A percentile compares a stretch with the other conserved stretches of the same genome.
Evolutionary conservation across 2,329 filamentous ascomycete species (phyloP).

Genomic region (Ophiostoma fasciatum): DNA sequence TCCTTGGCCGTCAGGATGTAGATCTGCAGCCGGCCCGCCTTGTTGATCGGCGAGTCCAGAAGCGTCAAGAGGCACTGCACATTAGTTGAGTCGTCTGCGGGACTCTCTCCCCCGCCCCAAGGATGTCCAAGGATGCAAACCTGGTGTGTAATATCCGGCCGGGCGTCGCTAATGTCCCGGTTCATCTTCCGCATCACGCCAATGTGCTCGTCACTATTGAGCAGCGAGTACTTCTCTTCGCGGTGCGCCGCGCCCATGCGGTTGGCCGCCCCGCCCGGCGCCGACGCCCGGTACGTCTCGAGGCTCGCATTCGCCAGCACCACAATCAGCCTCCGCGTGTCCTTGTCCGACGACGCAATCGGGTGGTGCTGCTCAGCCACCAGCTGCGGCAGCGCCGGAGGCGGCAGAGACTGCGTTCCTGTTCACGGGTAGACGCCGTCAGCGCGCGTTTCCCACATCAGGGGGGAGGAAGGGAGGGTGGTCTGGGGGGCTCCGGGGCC

Average conservation of each 20-base stretch:
- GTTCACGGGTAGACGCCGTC: conserved; percentile 14
- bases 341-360: conserved; percentile 75
- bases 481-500: too few relatives aligned
- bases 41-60: conserved; percentile 96
- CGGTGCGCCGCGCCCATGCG: conserved; percentile 46
- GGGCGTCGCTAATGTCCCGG: conserved; percentile 91
- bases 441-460: too few relatives aligned
- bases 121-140: conserved; percentile 35
- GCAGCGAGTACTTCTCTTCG: conserved; percentile 91
- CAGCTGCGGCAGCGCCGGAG: conserved; percentile 76
- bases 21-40: conserved; percentile 92
- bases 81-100: conserved; percentile 4
- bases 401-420: conserved; percentile 92
- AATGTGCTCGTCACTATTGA: conserved; percentile 98
- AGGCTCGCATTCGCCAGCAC: conserved; percentile 94
- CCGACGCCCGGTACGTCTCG: conserved; percentile 89
- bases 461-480: too few relatives aligned
- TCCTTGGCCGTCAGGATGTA: conserved; percentile 98
- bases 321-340: conserved; percentile 82
- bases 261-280: conserved; percentile 47
- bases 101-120: too few relatives aligned
- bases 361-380: conserved; percentile 85
- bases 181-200: conserved; percentile 99
- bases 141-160: conserved; percentile 97
- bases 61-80: conserved; percentile 85